Evolutionary conservation across 2,329 filamentous ascomycete species (phyloP).

Genomic region (Hymenoscyphus fraxineus): DNA sequence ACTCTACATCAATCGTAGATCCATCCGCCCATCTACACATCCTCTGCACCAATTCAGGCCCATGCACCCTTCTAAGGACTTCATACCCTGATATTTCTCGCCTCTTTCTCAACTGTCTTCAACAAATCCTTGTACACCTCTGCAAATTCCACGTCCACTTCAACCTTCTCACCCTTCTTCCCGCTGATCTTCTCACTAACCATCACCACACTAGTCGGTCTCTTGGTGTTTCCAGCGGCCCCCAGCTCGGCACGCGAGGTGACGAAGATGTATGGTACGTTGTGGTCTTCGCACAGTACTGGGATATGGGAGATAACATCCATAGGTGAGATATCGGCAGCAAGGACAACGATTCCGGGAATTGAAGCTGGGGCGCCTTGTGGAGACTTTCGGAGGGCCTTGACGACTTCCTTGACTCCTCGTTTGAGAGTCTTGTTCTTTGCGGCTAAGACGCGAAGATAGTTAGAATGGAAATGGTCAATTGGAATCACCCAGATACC

Average conservation of each 20-base stretch:
- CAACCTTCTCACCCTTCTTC: slow-evolving; percentile 38
- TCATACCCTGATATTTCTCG: slow-evolving; percentile 42
- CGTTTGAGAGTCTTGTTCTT: slow-evolving; percentile 95
- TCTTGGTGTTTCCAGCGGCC: slow-evolving; percentile 89
- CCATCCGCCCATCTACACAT: background rate
- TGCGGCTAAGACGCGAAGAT: slow-evolving; percentile 58
- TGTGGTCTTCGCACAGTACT: slow-evolving; percentile 96
- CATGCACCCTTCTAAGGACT: background rate
- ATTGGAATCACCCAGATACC: background rate
- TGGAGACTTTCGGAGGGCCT: slow-evolving; percentile 90
- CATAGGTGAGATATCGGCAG: slow-evolving; percentile 95
- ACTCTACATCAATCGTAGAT: slow-evolving; percentile 7
- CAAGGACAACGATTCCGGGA: slow-evolving; percentile 81
- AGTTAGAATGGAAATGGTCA: background rate
- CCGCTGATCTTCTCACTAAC: slow-evolving; percentile 55
- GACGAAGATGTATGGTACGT: slow-evolving; percentile 95
- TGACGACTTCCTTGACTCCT: slow-evolving; percentile 98
- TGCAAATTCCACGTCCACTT: slow-evolving; percentile 55
- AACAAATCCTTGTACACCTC: slow-evolving; percentile 62
- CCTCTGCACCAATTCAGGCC: background rate
- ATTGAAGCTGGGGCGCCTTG: slow-evolving; percentile 52
- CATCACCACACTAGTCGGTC: slow-evolving; percentile 96
- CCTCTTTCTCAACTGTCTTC: slow-evolving; percentile 65
- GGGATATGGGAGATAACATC: slow-evolving; percentile 98
- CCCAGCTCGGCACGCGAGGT: slow-evolving; percentile 89